Percentiles rank a stretch among this genome's conserved stretches.
These are phyloP conservation scores for Butyriboletus appendiculatus DNA, from an alignment of 1,284 basidiomycete genomes.

Conservation along the genomic window DNA sequence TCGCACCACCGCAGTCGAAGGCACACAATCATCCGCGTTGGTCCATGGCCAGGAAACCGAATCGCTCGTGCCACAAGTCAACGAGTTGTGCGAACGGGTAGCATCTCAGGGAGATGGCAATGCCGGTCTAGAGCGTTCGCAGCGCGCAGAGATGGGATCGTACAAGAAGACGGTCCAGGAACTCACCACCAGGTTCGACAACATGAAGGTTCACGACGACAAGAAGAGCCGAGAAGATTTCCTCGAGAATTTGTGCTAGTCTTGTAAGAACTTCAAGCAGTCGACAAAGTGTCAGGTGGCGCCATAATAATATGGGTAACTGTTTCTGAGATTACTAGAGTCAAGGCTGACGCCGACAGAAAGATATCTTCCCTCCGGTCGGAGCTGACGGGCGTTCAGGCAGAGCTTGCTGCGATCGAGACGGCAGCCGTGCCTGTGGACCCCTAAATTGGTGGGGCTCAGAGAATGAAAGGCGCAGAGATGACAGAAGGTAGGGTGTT, in stretches of 20 bases:
- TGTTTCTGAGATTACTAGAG: conserved; percentile 3
- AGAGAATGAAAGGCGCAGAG: too few relatives aligned
- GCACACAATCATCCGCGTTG: not conserved
- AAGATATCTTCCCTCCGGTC: conserved; percentile 2
- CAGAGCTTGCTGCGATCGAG: conserved; percentile 9
- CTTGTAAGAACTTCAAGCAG: not conserved
- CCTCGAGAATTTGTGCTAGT: not conserved
- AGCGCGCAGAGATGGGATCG: not conserved
- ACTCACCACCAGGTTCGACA: not conserved
- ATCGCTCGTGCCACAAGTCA: conserved; percentile 1
- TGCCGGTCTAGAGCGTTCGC: conserved; percentile 4
- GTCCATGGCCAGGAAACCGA: not conserved
- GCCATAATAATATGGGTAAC: too few relatives aligned
- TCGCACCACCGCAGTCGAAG: conserved; percentile 10
- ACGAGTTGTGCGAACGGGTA: not conserved
- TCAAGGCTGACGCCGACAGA: conserved; percentile 15
- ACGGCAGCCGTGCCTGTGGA: not conserved
- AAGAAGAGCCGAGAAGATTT: conserved; percentile 3
- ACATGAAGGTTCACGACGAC: not conserved
- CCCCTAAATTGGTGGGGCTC: too few relatives aligned
- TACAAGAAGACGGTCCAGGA: conserved; percentile 12
- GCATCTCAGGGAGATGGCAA: conserved; percentile 10
- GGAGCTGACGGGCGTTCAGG: not conserved
- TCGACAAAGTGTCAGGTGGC: conserved; percentile 10
- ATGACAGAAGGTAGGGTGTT: conserved; percentile 11